Base-by-base conservation (phyloP, 73 alveolate genomes). In the Breviolum minutum region DNA sequence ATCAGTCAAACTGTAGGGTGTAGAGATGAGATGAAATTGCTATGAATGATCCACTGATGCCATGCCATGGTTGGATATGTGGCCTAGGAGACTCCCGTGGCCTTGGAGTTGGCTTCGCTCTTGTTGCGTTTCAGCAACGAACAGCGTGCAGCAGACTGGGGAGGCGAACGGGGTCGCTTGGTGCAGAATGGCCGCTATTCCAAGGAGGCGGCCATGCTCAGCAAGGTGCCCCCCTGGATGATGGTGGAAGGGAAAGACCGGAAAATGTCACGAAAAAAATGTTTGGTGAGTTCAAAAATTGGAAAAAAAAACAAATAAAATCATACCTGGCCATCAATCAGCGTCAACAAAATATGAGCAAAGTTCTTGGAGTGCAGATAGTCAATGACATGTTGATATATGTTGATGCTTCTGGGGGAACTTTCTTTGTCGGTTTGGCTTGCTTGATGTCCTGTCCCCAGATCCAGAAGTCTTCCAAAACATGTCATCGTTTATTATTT, bases 111-210 rank as follows among this genome's bases (percentile, higher is more conserved):
- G 63, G 80, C 90, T 14, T 48, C 61, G 16, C 20, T 76, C 54
- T 48, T 92, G 48, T 80, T 92, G 60, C 98, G 98, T 64, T 92
- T 92, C 90, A 92, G 98, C 98, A 76, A 92, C 90, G 98, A 92
- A 80, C 98, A 92, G 91, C 86, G 83, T 66, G 98, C 98, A 26
- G 9, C 54, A 13, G 77, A 54, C 74, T 91, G 97, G 97, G 88
- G 88, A 70, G 98, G 91, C 68, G 98, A 92, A 68, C 98, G 98
- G 6, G 98, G 98, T 11, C 98, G 98, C 79, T 27, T 92, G 69
- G 98, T 92, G 48, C 98, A 92, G 90, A 90, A 92, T 60, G 98
- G 91, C 13, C 90, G 98, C 26, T 92, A 92, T 32, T 29, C 77
- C 68, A 62, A 54, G 26, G 98, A 92, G 87, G 98, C 90, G n/a